Evolutionary conservation across 2,329 filamentous ascomycete species (phyloP).

Genomic region (Stemphylium beticola): DNA sequence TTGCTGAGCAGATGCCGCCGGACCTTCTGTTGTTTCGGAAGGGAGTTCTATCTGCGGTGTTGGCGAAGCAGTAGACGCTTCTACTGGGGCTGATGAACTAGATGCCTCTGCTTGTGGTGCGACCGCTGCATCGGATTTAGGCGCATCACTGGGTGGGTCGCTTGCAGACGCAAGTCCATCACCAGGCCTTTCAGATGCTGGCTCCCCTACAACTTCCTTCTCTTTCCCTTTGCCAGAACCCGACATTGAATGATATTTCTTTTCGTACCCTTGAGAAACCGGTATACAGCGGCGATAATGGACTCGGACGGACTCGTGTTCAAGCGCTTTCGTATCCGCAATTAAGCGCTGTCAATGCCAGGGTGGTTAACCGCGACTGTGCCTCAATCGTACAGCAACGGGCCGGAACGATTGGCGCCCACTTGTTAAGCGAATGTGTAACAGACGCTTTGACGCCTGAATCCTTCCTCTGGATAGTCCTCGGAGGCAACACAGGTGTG

Average conservation of each 20-base stretch:
- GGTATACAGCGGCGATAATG: no score
- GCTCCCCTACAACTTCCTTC: background rate
- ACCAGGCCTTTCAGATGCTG: background rate
- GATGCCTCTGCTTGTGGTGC: background rate
- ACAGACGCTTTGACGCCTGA: background rate
- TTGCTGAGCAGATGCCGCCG: slow-evolving; percentile 13
- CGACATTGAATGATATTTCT: background rate
- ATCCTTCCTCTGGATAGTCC: background rate
- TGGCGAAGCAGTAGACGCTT: background rate
- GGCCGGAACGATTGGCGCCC: background rate
- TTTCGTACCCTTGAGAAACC: background rate
- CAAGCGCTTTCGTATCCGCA: background rate
- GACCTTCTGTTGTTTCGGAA: slow-evolving; percentile 7
- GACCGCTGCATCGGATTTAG: background rate
- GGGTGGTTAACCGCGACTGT: slow-evolving; percentile 5
- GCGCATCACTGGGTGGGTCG: background rate
- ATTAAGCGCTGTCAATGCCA: background rate
- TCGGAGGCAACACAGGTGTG: background rate
- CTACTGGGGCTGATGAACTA: background rate
- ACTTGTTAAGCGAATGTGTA: slow-evolving; percentile 6
- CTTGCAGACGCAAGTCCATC: background rate
- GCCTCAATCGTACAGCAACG: slow-evolving; percentile 6
- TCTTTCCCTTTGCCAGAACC: slow-evolving; percentile 7
- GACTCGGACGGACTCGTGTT: background rate
- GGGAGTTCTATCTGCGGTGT: background rate